Evolutionary conservation across 106 monocot species (phyloP).

Genomic region (Acorus gramineus): DNA sequence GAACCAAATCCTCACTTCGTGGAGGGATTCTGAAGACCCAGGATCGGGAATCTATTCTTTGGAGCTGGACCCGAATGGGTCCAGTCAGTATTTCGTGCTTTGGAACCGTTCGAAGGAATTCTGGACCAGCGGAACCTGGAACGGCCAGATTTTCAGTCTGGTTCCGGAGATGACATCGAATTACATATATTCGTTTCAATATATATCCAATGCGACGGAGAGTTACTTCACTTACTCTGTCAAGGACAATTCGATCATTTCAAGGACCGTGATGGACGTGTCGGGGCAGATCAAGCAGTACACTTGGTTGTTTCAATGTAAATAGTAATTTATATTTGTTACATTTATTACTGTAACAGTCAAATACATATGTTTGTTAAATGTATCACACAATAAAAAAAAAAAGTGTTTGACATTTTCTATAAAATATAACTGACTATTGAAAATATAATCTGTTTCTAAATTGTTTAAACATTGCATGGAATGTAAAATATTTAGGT

Average conservation of each 20-base stretch:
- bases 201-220: neutral
- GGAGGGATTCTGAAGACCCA: slow-evolving; percentile 42
- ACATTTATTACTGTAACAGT: too few relatives aligned
- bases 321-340: too few relatives aligned
- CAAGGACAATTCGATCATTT: neutral
- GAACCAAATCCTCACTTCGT: slow-evolving; percentile 30
- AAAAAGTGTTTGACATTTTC: too few relatives aligned
- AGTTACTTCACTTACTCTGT: slow-evolving; percentile 17
- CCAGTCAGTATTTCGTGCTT: slow-evolving; percentile 15
- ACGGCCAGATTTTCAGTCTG: slow-evolving; percentile 21
- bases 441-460: too few relatives aligned
- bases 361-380: too few relatives aligned
- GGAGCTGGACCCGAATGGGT: slow-evolving; percentile 36
- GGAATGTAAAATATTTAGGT: too few relatives aligned
- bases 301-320: slow-evolving; percentile 14
- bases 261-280: slow-evolving; percentile 11
- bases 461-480: too few relatives aligned
- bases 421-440: too few relatives aligned
- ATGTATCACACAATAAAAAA: too few relatives aligned
- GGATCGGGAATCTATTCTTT: slow-evolving; percentile 23
- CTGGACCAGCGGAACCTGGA: slow-evolving; percentile 46
- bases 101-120: slow-evolving; percentile 34
- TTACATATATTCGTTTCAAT: neutral
- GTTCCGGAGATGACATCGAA: slow-evolving; percentile 10
- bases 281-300: slow-evolving; percentile 19